phyloP scores from a whole-genome alignment of 75 land plant genomes.

The Picea glauca region DNA sequence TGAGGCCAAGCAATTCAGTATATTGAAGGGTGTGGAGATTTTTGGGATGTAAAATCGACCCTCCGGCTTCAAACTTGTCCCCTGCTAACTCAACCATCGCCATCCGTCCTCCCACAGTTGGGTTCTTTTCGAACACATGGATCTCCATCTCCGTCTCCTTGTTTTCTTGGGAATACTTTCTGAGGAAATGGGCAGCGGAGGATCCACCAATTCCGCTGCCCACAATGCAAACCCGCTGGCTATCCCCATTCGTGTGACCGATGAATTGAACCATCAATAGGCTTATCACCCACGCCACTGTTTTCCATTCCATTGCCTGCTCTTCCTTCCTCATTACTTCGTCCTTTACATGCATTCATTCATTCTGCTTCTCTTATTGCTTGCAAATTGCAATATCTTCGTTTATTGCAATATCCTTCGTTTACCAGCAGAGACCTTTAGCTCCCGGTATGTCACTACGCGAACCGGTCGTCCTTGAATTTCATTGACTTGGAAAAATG shows the following conservation, averaged over 20 bases:
- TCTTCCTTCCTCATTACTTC: no score
- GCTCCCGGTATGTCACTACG: no score
- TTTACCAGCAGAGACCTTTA: no score
- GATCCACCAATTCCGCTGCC: slow-evolving; percentile 91
- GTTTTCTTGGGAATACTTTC: slow-evolving; percentile 30
- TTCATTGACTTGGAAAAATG: no score
- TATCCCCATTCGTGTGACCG: background rate
- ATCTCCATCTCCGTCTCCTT: slow-evolving; percentile 19
- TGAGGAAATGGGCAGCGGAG: slow-evolving; percentile 77
- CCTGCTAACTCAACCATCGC: slow-evolving; percentile 65
- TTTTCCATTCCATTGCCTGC: no score
- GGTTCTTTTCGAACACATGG: slow-evolving; percentile 57
- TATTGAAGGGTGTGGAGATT: slow-evolving; percentile 63
- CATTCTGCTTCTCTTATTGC: no score
- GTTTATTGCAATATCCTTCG: no score
- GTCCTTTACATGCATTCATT: no score
- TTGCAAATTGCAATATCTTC: no score
- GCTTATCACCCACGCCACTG: no score
- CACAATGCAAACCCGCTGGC: slow-evolving; percentile 54
- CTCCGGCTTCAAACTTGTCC: slow-evolving; percentile 89
- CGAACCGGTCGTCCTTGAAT: no score
- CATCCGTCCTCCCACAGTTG: slow-evolving; percentile 75
- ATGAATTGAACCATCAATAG: no score
- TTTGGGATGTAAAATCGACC: slow-evolving; percentile 79
- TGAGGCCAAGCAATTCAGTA: slow-evolving; percentile 48